A percentile compares a stretch with the other conserved stretches of the same genome.
Conservation (phyloP, 331 rosid species). For the Pyracantha coccinea region DNA sequence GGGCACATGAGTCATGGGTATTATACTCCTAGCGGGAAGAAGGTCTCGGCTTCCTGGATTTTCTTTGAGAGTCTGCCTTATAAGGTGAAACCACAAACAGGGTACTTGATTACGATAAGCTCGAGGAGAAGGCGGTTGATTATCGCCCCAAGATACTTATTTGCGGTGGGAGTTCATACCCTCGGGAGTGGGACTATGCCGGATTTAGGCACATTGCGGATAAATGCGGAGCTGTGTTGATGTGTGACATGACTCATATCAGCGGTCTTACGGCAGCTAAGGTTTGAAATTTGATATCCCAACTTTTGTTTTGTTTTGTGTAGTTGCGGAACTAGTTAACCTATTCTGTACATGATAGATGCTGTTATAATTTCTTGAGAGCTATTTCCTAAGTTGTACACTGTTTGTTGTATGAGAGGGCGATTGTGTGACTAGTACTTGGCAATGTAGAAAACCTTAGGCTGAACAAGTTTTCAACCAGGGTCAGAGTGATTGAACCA, state of each 20-base stretch:
- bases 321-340: neutral
- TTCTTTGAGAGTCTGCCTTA: constrained; percentile 67
- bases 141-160: too few relatives aligned
- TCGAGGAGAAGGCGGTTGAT: too few relatives aligned
- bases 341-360: neutral
- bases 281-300: constrained; percentile 24
- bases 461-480: too few relatives aligned
- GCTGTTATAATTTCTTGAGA: neutral
- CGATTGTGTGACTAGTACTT: too few relatives aligned
- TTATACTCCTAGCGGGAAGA: constrained; percentile 62
- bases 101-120: too few relatives aligned
- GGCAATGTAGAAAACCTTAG: too few relatives aligned
- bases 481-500: too few relatives aligned
- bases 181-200: constrained; percentile 71
- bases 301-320: neutral
- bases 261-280: constrained; percentile 79
- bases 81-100: constrained; percentile 66
- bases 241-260: constrained; percentile 90
- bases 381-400: too few relatives aligned
- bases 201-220: constrained; percentile 63
- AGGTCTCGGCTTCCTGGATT: constrained; percentile 57
- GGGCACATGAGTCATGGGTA: constrained; percentile 89
- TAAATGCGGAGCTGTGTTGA: constrained; percentile 64
- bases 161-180: constrained; percentile 85
- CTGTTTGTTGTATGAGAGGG: too few relatives aligned